Evolutionary conservation across 192 early-diverging fungal genomes (phyloP).

Genomic region (Entomortierella lignicola): DNA sequence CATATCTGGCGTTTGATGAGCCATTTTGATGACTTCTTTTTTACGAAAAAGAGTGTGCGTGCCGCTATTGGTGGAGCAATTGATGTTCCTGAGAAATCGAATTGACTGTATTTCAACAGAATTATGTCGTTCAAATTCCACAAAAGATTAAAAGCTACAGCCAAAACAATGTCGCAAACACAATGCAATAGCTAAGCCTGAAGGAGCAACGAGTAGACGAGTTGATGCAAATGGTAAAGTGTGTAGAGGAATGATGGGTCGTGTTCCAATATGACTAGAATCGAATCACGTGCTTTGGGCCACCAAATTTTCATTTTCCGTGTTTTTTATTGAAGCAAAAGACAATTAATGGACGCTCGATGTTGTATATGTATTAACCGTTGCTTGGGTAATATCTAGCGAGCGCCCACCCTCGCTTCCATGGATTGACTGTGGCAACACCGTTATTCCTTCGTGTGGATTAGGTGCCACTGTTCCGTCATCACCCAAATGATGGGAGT

Average conservation of each 20-base stretch:
- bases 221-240: too few relatives aligned
- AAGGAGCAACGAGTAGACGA: too few relatives aligned
- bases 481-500: constrained; percentile 51
- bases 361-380: neutral
- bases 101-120: neutral
- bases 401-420: constrained; percentile 40
- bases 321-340: too few relatives aligned
- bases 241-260: too few relatives aligned
- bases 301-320: too few relatives aligned
- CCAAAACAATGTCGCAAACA: too few relatives aligned
- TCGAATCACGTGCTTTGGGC: too few relatives aligned
- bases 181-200: too few relatives aligned
- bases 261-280: too few relatives aligned
- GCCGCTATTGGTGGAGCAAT: constrained; percentile 1
- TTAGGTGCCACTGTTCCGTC: constrained; percentile 35
- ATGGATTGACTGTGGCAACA: constrained; percentile 23
- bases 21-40: constrained; percentile 1
- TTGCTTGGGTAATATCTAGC: neutral
- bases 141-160: too few relatives aligned
- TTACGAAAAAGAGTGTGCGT: neutral
- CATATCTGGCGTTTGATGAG: constrained; percentile 13
- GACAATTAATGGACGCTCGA: too few relatives aligned
- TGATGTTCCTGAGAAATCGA: neutral
- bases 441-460: constrained; percentile 23
- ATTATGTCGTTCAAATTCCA: neutral